Evolutionary conservation across 495 filamentous ascomycete species (phyloP).

Genomic region (Amniculicola lignicola): DNA sequence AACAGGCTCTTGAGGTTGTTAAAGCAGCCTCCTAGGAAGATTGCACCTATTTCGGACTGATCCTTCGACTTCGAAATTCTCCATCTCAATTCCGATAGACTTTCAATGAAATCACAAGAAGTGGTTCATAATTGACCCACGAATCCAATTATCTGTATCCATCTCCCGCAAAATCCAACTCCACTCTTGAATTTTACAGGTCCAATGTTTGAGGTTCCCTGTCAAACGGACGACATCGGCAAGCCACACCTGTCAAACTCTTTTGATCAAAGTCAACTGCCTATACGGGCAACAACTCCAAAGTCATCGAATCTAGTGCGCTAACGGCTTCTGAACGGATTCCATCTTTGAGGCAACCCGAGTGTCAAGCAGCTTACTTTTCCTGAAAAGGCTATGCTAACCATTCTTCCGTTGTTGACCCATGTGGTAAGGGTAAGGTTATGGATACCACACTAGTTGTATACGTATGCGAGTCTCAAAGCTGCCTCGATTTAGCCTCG

Average conservation of each 20-base stretch:
- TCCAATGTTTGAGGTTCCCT: too few relatives aligned
- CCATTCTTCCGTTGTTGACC: too few relatives aligned
- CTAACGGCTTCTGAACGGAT: constrained; percentile 20
- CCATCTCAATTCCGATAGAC: background rate
- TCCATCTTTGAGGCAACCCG: background rate
- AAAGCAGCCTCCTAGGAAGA: too few relatives aligned
- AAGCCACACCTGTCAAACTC: background rate
- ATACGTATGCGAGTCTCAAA: too few relatives aligned
- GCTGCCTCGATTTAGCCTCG: too few relatives aligned
- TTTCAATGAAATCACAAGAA: background rate
- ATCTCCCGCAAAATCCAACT: background rate
- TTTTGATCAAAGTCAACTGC: constrained; percentile 8
- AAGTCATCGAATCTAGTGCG: constrained; percentile 11
- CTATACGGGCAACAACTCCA: constrained; percentile 12
- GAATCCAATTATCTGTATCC: background rate
- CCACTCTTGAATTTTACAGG: background rate
- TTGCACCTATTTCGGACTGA: too few relatives aligned
- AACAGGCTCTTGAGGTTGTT: too few relatives aligned
- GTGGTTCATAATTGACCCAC: background rate
- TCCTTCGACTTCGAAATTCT: too few relatives aligned
- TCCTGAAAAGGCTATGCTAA: too few relatives aligned
- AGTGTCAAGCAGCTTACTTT: constrained; percentile 19
- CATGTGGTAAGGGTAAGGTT: too few relatives aligned
- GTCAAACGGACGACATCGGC: too few relatives aligned
- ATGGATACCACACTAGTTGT: too few relatives aligned